Percentiles rank a stretch among this genome's conserved stretches.
These are phyloP conservation scores for Salix purpurea DNA, from an alignment of 345 rosid species.

Conservation along the genomic window DNA sequence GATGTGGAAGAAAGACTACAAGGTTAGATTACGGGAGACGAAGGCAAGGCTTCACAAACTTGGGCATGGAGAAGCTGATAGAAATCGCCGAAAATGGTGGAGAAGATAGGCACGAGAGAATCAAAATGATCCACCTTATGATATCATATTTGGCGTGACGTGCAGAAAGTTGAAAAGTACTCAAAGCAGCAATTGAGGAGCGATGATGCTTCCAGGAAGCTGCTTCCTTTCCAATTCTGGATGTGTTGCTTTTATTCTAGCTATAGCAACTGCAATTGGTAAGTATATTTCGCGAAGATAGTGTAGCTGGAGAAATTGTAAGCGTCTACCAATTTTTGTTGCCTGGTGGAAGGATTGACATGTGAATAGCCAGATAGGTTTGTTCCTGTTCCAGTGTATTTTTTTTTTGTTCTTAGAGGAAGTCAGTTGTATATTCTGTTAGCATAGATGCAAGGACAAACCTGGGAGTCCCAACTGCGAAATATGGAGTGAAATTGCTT, in stretches of 20 bases:
- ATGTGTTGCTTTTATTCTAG: not conserved
- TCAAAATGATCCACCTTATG: not conserved
- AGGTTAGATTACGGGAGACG: slow-evolving; percentile 59
- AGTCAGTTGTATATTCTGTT: slow-evolving; percentile 27
- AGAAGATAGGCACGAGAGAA: slow-evolving; percentile 43
- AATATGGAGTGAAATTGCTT: slow-evolving; percentile 11
- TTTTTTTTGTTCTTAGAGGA: slow-evolving; percentile 8
- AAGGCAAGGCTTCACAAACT: slow-evolving; percentile 62
- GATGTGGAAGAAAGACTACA: slow-evolving; percentile 88
- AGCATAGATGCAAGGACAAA: slow-evolving; percentile 17
- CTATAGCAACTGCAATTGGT: not conserved
- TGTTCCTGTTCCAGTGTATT: not conserved
- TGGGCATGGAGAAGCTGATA: slow-evolving; percentile 43
- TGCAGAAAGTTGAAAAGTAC: slow-evolving; percentile 1
- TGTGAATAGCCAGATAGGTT: slow-evolving; percentile 33
- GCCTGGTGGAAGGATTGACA: slow-evolving; percentile 21
- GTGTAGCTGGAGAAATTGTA: slow-evolving; percentile 4
- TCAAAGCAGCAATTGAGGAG: not conserved
- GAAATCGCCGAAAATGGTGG: slow-evolving; percentile 82
- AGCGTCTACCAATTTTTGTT: slow-evolving; percentile 31
- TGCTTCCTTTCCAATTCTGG: slow-evolving; percentile 11
- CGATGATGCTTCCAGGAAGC: not conserved
- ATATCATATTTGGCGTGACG: not conserved
- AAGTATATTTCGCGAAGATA: not conserved
- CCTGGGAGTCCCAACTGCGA: slow-evolving; percentile 11